These are phyloP conservation scores for Penicillium salamii DNA, from an alignment of 495 filamentous ascomycete species.

Conservation along the genomic window DNA sequence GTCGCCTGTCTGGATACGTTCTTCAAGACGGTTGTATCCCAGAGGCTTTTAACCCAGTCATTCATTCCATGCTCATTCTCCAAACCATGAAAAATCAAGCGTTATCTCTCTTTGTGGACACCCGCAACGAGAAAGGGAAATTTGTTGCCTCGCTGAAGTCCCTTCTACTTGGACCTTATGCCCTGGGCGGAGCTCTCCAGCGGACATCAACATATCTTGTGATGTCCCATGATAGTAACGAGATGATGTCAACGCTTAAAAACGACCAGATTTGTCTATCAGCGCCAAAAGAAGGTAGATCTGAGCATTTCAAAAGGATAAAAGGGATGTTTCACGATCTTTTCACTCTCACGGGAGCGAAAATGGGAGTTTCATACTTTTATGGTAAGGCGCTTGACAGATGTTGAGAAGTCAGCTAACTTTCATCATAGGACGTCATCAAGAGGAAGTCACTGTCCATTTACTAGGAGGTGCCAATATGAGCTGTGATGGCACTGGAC, in stretches of 20 bases:
- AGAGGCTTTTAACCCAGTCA: slow-evolving; percentile 49
- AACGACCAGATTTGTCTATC: slow-evolving; percentile 33
- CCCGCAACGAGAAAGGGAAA: background rate
- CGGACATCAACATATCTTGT: slow-evolving; percentile 65
- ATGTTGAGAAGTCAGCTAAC: background rate
- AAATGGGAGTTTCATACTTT: slow-evolving; percentile 13
- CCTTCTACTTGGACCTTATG: slow-evolving; percentile 55
- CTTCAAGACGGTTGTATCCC: slow-evolving; percentile 65
- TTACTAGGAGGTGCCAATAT: slow-evolving; percentile 68
- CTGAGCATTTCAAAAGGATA: background rate
- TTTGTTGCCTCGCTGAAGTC: slow-evolving; percentile 47
- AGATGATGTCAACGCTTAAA: slow-evolving; percentile 57
- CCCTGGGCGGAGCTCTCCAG: slow-evolving; percentile 50
- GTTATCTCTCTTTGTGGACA: slow-evolving; percentile 31
- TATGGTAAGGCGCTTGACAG: background rate
- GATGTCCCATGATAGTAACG: slow-evolving; percentile 69
- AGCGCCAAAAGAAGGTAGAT: slow-evolving; percentile 7
- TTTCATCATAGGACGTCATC: background rate
- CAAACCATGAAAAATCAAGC: slow-evolving; percentile 19
- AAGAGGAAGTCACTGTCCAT: slow-evolving; percentile 63
- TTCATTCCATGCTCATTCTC: slow-evolving; percentile 56
- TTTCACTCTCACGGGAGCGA: slow-evolving; percentile 6
- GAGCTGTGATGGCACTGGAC: slow-evolving; percentile 55
- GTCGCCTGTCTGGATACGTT: slow-evolving; percentile 59
- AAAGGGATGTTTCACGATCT: background rate